These are phyloP conservation scores for Chrysanthemum seticuspe DNA, from an alignment of 129 eudicot species.

Conservation along the genomic window DNA sequence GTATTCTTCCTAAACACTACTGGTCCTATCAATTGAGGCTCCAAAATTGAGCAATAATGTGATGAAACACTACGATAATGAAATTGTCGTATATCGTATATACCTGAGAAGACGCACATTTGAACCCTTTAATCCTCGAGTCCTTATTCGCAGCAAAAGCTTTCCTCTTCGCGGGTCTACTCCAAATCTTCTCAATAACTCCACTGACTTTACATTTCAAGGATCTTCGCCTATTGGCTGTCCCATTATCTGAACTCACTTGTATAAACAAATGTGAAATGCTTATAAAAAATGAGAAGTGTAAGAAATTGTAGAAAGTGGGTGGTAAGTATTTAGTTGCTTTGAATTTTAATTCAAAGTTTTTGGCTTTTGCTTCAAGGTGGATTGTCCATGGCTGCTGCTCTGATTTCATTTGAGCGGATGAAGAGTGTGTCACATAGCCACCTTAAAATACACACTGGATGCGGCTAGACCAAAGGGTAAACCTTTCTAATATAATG, in stretches of 20 bases:
- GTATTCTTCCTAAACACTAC: too few species aligned
- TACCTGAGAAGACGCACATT: constrained; percentile 28
- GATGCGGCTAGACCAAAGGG: too few species aligned
- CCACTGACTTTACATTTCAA: constrained; percentile 8
- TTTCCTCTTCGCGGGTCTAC: background rate
- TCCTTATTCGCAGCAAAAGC: background rate
- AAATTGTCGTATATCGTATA: background rate
- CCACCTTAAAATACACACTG: too few species aligned
- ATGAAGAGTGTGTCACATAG: too few species aligned
- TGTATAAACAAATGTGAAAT: constrained; percentile 8
- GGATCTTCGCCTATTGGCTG: background rate
- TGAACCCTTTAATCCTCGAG: background rate
- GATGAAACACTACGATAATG: background rate
- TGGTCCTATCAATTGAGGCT: too few species aligned
- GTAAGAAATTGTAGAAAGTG: constrained; percentile 17
- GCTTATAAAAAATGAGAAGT: background rate
- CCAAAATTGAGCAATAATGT: too few species aligned
- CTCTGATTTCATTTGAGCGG: too few species aligned
- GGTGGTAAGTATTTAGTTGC: too few species aligned
- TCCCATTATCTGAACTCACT: background rate
- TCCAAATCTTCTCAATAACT: constrained; percentile 14
- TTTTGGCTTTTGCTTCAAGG: too few species aligned
- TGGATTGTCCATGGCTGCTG: too few species aligned
- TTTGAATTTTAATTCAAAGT: constrained; percentile 7
- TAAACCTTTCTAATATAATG: too few species aligned